Conservation (phyloP, 345 rosid genomes). For the Linum usitatissimum region DNA sequence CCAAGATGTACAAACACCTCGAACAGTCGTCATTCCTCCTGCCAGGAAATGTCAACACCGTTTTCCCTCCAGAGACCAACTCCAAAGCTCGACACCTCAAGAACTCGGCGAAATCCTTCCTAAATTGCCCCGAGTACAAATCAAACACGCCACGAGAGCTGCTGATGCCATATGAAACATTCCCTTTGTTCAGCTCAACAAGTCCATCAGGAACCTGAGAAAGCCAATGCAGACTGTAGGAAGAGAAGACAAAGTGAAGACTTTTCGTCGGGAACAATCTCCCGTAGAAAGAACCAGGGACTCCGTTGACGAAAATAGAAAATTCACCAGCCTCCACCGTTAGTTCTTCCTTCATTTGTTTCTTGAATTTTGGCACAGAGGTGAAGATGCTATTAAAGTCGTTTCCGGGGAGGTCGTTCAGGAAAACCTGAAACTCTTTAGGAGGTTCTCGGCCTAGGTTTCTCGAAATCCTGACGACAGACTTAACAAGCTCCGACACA, state of each 20-base stretch:
- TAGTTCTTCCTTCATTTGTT: not conserved
- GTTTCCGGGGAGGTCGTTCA: not conserved
- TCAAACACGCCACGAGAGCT: not conserved
- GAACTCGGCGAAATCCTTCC: not conserved
- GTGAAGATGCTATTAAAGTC: not conserved
- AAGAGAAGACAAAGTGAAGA: not conserved
- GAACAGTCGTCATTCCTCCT: not conserved
- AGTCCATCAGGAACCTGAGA: not conserved
- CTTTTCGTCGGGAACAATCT: not conserved
- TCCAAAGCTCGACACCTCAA: not conserved
- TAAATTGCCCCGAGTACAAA: not conserved
- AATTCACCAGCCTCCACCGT: not conserved
- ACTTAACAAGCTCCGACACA: conserved; percentile 8
- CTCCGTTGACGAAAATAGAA: not conserved
- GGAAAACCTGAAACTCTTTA: not conserved
- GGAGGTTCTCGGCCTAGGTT: not conserved
- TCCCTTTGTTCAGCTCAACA: not conserved
- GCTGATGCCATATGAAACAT: not conserved
- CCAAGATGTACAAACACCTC: too few relatives aligned
- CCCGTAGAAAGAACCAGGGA: not conserved
- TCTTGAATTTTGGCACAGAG: not conserved
- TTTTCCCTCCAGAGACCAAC: not conserved
- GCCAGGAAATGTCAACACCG: not conserved
- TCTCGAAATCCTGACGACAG: too few relatives aligned
- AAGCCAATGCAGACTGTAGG: not conserved